A percentile compares a stretch with the other conserved stretches of the same genome.
These are phyloP conservation scores for Fusarium musae DNA, from an alignment of 2,329 filamentous ascomycete species.

Conservation along the genomic window DNA sequence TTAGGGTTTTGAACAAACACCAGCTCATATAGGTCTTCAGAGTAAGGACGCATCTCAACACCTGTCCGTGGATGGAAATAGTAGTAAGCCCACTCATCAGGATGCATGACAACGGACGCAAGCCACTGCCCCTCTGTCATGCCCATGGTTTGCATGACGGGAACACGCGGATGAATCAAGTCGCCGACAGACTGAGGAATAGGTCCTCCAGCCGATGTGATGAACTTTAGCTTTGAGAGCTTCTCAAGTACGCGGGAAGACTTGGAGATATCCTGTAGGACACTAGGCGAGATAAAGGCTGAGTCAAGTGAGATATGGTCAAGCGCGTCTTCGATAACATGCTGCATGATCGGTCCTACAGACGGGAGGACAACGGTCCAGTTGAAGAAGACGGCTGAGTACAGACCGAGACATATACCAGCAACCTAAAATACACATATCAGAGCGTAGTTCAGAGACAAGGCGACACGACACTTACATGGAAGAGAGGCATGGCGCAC, in stretches of 20 bases:
- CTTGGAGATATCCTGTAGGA: not conserved
- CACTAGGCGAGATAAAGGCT: not conserved
- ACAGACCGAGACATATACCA: not conserved
- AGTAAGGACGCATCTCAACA: not conserved
- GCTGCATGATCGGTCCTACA: not conserved
- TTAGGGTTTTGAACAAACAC: not conserved
- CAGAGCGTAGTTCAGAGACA: not conserved
- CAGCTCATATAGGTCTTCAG: not conserved
- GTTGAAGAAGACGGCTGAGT: not conserved
- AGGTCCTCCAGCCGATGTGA: not conserved
- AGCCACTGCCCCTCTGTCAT: not conserved
- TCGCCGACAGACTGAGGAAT: not conserved
- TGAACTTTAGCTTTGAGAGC: not conserved
- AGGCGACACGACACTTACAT: not conserved
- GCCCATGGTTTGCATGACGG: not conserved
- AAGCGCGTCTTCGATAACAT: not conserved
- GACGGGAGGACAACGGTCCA: not conserved
- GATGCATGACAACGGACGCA: not conserved
- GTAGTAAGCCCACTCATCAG: not conserved
- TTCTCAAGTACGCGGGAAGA: not conserved
- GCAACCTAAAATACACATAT: not conserved
- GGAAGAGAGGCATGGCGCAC: not conserved
- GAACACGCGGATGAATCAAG: not conserved
- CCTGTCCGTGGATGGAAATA: not conserved
- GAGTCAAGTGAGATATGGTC: not conserved